Base-by-base conservation (phyloP, 768 basidiomycete species). In the Leccinum fibrillosum region DNA sequence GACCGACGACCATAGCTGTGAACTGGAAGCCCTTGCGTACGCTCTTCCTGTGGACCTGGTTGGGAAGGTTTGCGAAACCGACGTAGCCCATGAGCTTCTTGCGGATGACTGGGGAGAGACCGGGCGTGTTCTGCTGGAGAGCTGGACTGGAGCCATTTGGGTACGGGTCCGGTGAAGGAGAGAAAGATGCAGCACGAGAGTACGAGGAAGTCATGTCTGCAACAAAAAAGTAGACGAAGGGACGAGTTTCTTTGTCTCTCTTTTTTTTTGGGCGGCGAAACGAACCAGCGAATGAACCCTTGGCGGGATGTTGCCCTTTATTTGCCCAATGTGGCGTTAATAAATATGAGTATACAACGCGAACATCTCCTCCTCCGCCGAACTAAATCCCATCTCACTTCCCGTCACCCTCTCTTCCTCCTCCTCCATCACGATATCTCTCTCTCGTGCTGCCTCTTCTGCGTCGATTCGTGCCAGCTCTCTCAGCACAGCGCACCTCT, bases 21-120 rank as follows among this genome's bases (percentile, higher is more conserved):
- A 99, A 99, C 75, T 98, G 93, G 82, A 98, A 99, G 48, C 97
- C 96, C 77, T 94, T 98, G 80, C 94, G 84, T 50, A 97, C 90
- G 68, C 94, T 96, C 80, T 97, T 93, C 76, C 97, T 89, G 78
- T 99, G 97, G 48, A 98, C 96, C 76, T 99, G 97, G 83, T 99
- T 98, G 52, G 97, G 97, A 52, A 99, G 83, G 75, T 97, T 98
- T 72, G 95, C 93, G 72, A 99, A 96, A 53, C 93, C 93, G 59
- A 96, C 93, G 72, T 93, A 95, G 68, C 93, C 92, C 85, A 90
- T 92, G 67, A 95, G 81, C 78, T 94, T 94, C 86, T 94, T 94
- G 76, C 91, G 89, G 63, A 82, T 81, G 67, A 81, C 75, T 58
- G 76, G 70, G 53, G 76, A 63, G 37, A 72, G 25, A 19, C 67